phyloP scores from a whole-genome alignment of 2,329 filamentous ascomycete genomes.

The Moelleriella libera region DNA sequence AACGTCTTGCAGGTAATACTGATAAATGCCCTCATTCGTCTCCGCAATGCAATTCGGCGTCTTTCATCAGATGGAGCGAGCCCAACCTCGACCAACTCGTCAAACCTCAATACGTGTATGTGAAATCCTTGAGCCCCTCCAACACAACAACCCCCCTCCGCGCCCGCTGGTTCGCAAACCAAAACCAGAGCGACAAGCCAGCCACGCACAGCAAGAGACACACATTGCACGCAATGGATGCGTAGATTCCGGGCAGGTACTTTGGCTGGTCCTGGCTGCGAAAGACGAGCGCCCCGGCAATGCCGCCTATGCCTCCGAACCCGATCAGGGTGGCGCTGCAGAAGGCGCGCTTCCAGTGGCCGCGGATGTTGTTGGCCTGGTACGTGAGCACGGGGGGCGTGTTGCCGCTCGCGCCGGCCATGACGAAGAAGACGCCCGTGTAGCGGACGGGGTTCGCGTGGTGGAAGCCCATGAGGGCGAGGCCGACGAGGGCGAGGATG shows the following conservation, averaged over 20 bases:
- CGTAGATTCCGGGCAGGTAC: conserved; percentile 41
- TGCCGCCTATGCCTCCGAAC: conserved; percentile 66
- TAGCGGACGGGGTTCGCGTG: conserved; percentile 43
- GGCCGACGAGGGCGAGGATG: conserved; percentile 50
- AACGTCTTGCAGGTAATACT: too few species aligned
- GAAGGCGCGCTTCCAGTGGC: conserved; percentile 79
- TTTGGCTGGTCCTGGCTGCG: conserved; percentile 36
- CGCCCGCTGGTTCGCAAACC: too few species aligned
- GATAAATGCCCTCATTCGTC: too few species aligned
- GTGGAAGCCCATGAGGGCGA: conserved; percentile 60
- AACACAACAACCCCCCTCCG: too few species aligned
- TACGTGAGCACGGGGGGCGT: conserved; percentile 63
- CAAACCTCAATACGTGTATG: too few species aligned
- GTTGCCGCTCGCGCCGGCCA: conserved; percentile 65
- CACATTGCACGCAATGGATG: conserved; percentile 32
- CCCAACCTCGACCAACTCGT: too few species aligned
- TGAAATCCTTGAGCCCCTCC: too few species aligned
- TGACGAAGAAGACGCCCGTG: conserved; percentile 63
- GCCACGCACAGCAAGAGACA: too few species aligned
- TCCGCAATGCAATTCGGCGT: too few species aligned
- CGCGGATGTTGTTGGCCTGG: conserved; percentile 78
- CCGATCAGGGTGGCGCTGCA: conserved; percentile 63
- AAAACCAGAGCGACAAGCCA: too few species aligned
- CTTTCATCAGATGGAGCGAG: too few species aligned
- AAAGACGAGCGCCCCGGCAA: conserved; percentile 62